Evolutionary conservation across 768 basidiomycete genomes (phyloP), one percentile per base, ranked within the genome.

Genomic region (Phaffia tasmanica): DNA sequence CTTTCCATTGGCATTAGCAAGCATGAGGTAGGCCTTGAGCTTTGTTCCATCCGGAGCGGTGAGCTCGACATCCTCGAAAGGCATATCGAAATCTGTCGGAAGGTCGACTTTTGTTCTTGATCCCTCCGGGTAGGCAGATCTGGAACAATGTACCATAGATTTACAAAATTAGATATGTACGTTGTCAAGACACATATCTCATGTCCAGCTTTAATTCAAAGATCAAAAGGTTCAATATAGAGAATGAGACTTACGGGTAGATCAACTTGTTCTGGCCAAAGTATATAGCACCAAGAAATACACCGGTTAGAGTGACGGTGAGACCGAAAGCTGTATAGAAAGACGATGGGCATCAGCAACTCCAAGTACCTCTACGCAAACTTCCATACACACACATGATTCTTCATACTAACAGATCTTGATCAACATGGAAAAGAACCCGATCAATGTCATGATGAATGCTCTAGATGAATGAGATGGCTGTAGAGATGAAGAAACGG

Each of bases 21-120:
- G 72, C 27, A 97, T 81, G 21, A 95, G 77, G 75, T 89, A 98
- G 54, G 86, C 87, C 71, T 82, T 81, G 65, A 98, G 76, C 6
- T 81, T 82, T 42, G 92, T 70, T 3, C 81, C 80, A 71, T 97
- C 94, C 0, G 85, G 77, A 0, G 90, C 88, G 61, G 79, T 78
- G 54, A 98, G 79, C 1, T 81, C 80, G 7, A 95, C 75, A 64
- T 89, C 84, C 71, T 89, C 82, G 75, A 87, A 93, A 0, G 84
- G 81, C 19, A 95, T 75, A 1, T 83, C 85, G 65, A 81, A 86
- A 47, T 86, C 83, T 18, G 32, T 47, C 21, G 67, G 67, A 21
- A 23, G 32, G 25, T 62, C 62, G 18, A 69, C 67, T 0, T 25
- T 61, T 29, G 62, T 63, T n/a, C 61, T 62, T 8, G 67, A 69